phyloP scores from a whole-genome alignment of 768 basidiomycete species.

The Lactarius quietus region DNA sequence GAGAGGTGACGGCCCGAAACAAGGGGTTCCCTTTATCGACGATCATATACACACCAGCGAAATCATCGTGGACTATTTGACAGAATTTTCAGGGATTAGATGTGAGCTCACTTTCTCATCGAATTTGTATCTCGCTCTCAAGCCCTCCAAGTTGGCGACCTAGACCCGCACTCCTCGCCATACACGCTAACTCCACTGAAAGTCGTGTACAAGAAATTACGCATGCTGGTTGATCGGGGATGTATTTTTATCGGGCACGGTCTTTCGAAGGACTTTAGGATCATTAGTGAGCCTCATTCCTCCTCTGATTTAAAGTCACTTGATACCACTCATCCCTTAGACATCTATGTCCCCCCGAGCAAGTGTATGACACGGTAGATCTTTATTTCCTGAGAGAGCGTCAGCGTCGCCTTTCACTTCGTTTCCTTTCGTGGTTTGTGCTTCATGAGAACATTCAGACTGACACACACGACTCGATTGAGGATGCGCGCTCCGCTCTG shows the following conservation, averaged over 20 bases:
- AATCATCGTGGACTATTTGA: constrained; percentile 92
- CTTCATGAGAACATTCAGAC: constrained; percentile 88
- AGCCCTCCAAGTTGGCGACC: constrained; percentile 69
- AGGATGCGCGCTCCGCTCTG: constrained; percentile 87
- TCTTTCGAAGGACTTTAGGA: constrained; percentile 94
- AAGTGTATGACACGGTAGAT: constrained; percentile 97
- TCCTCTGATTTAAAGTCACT: background rate
- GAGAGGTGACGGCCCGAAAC: constrained; percentile 75
- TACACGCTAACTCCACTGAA: constrained; percentile 94
- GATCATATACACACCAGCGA: constrained; percentile 98
- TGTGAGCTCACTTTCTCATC: constrained; percentile 46
- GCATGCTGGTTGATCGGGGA: constrained; percentile 87
- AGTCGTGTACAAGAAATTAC: constrained; percentile 97
- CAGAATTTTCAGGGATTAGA: constrained; percentile 94
- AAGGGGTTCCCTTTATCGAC: constrained; percentile 92
- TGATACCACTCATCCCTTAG: constrained; percentile 38
- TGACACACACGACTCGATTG: constrained; percentile 97
- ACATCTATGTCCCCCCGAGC: constrained; percentile 95
- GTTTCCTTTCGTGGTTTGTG: constrained; percentile 95
- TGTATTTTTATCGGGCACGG: constrained; percentile 98
- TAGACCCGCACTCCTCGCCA: constrained; percentile 78
- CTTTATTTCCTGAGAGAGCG: constrained; percentile 83
- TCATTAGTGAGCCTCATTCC: constrained; percentile 74
- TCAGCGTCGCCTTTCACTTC: constrained; percentile 84
- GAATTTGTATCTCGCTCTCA: constrained; percentile 12